Evolutionary conservation across 31 red algal genomes (phyloP).

Genomic region (Porphyra umbilicalis): DNA sequence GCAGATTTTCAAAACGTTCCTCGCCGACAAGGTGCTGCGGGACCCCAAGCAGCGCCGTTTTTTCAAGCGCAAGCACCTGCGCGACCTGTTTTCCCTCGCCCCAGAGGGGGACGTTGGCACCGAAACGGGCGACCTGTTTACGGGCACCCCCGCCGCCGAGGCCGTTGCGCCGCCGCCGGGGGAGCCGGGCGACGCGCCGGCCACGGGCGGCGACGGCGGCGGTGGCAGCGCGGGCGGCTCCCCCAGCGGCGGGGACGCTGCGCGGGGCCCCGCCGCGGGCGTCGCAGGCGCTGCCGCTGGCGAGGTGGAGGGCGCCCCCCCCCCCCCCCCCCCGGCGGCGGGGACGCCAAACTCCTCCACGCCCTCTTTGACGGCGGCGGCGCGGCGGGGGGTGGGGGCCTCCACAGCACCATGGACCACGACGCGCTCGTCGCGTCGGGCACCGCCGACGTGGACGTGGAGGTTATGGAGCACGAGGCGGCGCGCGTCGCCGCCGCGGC

Average conservation of each 20-base stretch:
- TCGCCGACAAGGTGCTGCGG: constrained; percentile 89
- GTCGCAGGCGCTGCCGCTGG: neutral
- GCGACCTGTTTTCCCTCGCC: constrained; percentile 79
- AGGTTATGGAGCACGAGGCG: constrained; percentile 78
- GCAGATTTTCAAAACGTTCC: constrained; percentile 95
- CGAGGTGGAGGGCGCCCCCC: neutral
- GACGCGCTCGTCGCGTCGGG: constrained; percentile 71
- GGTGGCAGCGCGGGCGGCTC: constrained; percentile 28
- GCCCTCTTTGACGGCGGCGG: constrained; percentile 43
- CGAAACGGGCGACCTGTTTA: constrained; percentile 94
- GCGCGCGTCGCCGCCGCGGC: constrained; percentile 57
- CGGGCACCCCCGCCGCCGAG: constrained; percentile 68
- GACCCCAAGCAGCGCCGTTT: constrained; percentile 92
- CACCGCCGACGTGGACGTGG: constrained; percentile 37
- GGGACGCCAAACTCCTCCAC: constrained; percentile 62
- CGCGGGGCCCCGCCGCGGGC: neutral
- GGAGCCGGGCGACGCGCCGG: neutral
- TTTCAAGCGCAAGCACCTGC: constrained; percentile 91
- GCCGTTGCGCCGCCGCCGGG: neutral
- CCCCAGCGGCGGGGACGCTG: constrained; percentile 48
- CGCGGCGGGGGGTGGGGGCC: neutral
- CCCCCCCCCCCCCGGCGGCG: constrained; percentile 3
- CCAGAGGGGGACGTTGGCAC: constrained; percentile 82
- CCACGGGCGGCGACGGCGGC: neutral
- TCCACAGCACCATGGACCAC: constrained; percentile 92